Evolutionary conservation across 805 yeast genomes (phyloP).

Genomic region (Ogataea minuta): DNA sequence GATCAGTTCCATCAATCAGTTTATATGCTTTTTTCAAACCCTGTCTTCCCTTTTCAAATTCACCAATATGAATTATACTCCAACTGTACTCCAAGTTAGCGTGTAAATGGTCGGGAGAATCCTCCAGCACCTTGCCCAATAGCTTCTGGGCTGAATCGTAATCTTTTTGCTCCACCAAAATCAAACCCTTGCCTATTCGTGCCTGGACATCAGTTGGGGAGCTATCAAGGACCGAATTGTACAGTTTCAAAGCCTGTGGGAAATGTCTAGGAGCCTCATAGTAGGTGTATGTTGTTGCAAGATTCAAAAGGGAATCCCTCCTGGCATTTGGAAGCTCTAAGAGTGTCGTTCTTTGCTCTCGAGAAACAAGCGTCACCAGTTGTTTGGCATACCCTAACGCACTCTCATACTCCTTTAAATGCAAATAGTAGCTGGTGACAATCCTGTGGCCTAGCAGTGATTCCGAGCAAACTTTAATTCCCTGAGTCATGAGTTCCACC

Average conservation of each 20-base stretch:
- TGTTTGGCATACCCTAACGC: slow-evolving; percentile 59
- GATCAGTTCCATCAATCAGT: slow-evolving; percentile 47
- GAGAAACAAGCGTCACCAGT: slow-evolving; percentile 57
- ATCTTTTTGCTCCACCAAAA: slow-evolving; percentile 64
- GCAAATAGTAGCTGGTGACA: slow-evolving; percentile 55
- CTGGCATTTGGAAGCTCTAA: slow-evolving; percentile 49
- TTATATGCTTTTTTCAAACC: slow-evolving; percentile 45
- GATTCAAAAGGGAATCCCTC: slow-evolving; percentile 56
- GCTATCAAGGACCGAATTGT: slow-evolving; percentile 53
- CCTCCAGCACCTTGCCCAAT: slow-evolving; percentile 48
- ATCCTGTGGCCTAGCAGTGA: slow-evolving; percentile 67
- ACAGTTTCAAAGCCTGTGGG: slow-evolving; percentile 67
- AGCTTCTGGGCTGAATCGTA: slow-evolving; percentile 52
- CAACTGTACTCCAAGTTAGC: slow-evolving; percentile 74
- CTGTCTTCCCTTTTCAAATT: slow-evolving; percentile 50
- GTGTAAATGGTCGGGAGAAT: slow-evolving; percentile 50
- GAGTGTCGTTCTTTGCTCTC: slow-evolving; percentile 45
- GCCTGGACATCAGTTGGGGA: slow-evolving; percentile 50
- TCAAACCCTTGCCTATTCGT: slow-evolving; percentile 76
- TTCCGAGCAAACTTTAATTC: slow-evolving; percentile 33
- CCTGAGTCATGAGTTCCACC: slow-evolving; percentile 38
- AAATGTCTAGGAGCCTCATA: slow-evolving; percentile 90
- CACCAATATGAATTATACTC: slow-evolving; percentile 62
- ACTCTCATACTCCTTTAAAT: slow-evolving; percentile 58
- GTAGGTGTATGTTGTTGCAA: slow-evolving; percentile 78